Base-by-base conservation (phyloP, 148 eudicot species). In the Silene uniflora region DNA sequence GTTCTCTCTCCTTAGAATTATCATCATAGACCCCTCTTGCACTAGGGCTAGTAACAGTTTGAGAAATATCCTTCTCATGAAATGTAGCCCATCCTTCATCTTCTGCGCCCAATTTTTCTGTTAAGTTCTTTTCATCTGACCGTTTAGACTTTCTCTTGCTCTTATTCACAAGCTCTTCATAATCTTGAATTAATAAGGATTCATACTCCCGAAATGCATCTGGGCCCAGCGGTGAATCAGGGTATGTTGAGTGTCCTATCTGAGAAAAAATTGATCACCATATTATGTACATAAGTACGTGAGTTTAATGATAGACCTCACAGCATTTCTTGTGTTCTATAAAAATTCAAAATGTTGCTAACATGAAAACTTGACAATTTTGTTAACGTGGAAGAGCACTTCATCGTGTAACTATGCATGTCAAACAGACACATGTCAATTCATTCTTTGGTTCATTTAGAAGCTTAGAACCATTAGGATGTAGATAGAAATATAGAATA, bases 181-280 rank as follows among this genome's bases (percentile, higher is more conserved):
- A 92, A 84, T 95, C 97, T 88, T 91, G 99, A 58, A 87, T 78
- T 67, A 95, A 89, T 84, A 95, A 91, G 75, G 92, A 86, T 82
- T 89, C 90, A 84, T 95, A 95, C 83, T 95, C 99, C 58, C 55
- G 92, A 83, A 73, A 95, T 72, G 99, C 99, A 83, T 92, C 99
- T 56, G 97, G 99, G 62, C 99, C 98, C 64, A 95, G 78, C 72
- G 97, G 97, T 73, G 98, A 95, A 83, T 88, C 92, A 62, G 97
- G 98, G 87, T 92, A 91, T 61, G 92, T 85, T 62, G 99, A 92
- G 87, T 95, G 99, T 81, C 90, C 92, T 46, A 77, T 78, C 99
- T 95, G 92, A 81, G 73, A 76, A 75, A 63, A 24, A 49, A 70
- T 23, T 17, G 29, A 27, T 24, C 13, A 69, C 23, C 49, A 22